Percentiles rank a stretch among this genome's conserved stretches.
Conservation (phyloP, 1,284 basidiomycete genomes). For the Puccinia novopanici region DNA sequence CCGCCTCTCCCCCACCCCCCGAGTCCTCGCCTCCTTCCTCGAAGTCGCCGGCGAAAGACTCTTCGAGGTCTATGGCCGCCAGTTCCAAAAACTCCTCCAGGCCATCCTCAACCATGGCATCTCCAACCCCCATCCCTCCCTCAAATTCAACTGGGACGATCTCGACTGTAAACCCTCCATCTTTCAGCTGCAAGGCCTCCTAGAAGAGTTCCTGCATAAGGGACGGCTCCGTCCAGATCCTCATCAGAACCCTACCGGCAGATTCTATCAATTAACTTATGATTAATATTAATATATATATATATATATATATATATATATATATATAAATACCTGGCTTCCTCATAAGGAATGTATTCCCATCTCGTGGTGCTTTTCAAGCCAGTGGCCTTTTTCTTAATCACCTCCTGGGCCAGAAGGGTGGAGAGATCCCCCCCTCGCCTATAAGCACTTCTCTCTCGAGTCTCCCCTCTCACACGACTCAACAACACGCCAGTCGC, state of each 20-base stretch:
- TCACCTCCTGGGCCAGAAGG: no score
- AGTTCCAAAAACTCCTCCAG: slow-evolving; percentile 29
- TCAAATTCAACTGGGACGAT: slow-evolving; percentile 25
- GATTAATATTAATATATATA: background rate
- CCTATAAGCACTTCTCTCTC: no score
- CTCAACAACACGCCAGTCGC: no score
- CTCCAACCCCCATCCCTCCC: background rate
- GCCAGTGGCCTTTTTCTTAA: no score
- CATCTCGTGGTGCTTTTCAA: no score
- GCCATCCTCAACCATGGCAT: slow-evolving; percentile 25
- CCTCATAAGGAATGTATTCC: no score
- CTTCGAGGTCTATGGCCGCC: slow-evolving; percentile 31
- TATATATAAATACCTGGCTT: no score
- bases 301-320: no score
- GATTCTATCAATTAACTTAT: slow-evolving; percentile 24
- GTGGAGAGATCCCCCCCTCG: no score
- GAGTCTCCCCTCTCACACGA: no score
- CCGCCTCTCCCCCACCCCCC: background rate
- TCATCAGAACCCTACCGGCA: background rate
- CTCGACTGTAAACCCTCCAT: slow-evolving; percentile 28
- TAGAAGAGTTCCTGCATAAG: slow-evolving; percentile 42
- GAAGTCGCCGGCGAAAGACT: slow-evolving; percentile 36
- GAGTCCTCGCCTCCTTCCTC: slow-evolving; percentile 18
- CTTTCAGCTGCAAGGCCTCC: slow-evolving; percentile 23
- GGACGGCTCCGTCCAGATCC: background rate